These are phyloP conservation scores for Pythium aphanidermatum DNA, from an alignment of 352 stramenopile genomes.

Conservation along the genomic window DNA sequence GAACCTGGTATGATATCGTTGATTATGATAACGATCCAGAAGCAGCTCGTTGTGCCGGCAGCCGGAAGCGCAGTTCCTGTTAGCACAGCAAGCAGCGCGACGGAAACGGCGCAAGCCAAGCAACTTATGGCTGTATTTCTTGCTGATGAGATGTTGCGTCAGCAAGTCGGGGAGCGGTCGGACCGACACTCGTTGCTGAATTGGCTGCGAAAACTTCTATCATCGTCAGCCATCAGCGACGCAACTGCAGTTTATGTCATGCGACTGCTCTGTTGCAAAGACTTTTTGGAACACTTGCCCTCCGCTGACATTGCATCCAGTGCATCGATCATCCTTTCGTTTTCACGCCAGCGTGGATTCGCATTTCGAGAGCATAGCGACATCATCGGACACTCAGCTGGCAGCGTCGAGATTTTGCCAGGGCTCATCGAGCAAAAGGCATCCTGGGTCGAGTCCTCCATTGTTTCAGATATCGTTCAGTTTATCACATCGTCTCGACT, in stretches of 20 bases:
- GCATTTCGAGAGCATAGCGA: constrained; percentile 1
- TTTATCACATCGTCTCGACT: constrained; percentile 11
- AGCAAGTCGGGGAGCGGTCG: constrained; percentile 39
- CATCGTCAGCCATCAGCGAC: constrained; percentile 41
- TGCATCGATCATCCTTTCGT: constrained; percentile 2
- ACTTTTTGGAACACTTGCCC: not conserved
- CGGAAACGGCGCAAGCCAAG: constrained; percentile 42
- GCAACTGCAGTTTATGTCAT: constrained; percentile 62
- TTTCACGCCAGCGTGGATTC: constrained; percentile 9
- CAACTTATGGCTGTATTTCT: constrained; percentile 80
- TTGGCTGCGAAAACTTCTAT: constrained; percentile 68
- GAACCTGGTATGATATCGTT: constrained; percentile 66
- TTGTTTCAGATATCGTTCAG: constrained; percentile 11
- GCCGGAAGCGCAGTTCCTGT: constrained; percentile 1
- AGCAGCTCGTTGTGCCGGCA: constrained; percentile 53
- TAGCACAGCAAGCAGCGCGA: constrained; percentile 12
- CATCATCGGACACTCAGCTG: not conserved
- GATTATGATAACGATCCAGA: constrained; percentile 84
- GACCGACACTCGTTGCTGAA: constrained; percentile 57
- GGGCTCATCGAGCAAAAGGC: constrained; percentile 14
- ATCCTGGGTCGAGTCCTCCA: constrained; percentile 5
- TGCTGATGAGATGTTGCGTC: constrained; percentile 50
- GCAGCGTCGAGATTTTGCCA: constrained; percentile 7
- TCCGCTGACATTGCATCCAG: constrained; percentile 2
- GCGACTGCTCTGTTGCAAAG: constrained; percentile 28